These are phyloP conservation scores for Citrus unshiu DNA, from an alignment of 345 rosid genomes.

Conservation along the genomic window DNA sequence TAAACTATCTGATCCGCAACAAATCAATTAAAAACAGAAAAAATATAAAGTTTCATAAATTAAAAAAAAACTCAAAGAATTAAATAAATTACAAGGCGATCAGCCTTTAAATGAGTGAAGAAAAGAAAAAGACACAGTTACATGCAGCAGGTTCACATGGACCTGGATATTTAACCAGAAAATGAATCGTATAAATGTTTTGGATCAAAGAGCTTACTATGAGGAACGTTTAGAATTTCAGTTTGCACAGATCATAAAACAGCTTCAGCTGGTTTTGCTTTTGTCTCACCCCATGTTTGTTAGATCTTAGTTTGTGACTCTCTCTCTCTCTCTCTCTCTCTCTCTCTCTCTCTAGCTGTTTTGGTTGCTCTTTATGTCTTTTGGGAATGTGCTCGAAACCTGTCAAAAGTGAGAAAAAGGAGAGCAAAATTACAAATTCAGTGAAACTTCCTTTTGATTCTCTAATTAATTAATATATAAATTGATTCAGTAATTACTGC, in stretches of 20 bases:
- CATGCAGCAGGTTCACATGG: not conserved
- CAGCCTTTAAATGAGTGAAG: not conserved
- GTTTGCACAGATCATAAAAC: not conserved
- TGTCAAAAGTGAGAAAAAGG: conserved; percentile 1
- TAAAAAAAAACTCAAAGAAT: not conserved
- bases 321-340: not conserved
- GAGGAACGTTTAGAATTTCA: not conserved
- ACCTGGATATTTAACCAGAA: not conserved
- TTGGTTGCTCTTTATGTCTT: conserved; percentile 24
- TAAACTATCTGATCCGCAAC: not conserved
- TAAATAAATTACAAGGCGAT: not conserved
- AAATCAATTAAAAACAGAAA: not conserved
- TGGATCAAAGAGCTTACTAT: conserved; percentile 17
- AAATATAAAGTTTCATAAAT: not conserved
- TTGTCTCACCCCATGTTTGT: conserved; percentile 33
- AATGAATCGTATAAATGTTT: not conserved
- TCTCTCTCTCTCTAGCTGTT: not conserved
- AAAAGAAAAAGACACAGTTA: not conserved
- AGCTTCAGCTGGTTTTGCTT: conserved; percentile 8
- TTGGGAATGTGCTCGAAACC: conserved; percentile 2
- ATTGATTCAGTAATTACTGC: not conserved
- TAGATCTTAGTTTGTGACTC: conserved; percentile 24
- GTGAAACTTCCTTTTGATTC: not conserved
- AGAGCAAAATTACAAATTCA: too few relatives aligned
- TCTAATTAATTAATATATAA: not conserved